Percentiles rank a stretch among this genome's conserved stretches.
Evolutionary conservation across 495 filamentous ascomycete species (phyloP).

Genomic region (Aspergillus bertholletiae): DNA sequence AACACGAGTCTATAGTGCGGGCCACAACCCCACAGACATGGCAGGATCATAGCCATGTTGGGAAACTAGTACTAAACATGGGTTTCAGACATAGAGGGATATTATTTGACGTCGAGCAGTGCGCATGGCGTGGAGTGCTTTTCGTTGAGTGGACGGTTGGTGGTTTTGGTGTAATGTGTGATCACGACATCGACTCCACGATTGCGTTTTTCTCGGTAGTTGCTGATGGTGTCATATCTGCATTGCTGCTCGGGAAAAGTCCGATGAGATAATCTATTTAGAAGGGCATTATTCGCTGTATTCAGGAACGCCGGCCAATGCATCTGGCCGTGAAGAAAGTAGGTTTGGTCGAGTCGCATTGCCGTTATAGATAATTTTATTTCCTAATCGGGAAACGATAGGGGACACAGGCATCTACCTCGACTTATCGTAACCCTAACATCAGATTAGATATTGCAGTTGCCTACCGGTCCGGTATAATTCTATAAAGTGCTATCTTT

Average conservation of each 20-base stretch:
- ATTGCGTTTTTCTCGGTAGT: neutral
- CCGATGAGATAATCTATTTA: neutral
- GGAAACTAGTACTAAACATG: neutral
- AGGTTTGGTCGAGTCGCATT: neutral
- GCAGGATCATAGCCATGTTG: neutral
- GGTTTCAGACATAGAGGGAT: neutral
- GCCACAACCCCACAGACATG: neutral
- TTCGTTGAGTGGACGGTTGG: neutral
- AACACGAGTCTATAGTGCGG: neutral
- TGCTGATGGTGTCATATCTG: neutral
- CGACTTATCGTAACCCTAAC: too few relatives aligned
- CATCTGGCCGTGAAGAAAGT: neutral
- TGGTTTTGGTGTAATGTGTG: neutral
- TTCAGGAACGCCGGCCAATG: neutral
- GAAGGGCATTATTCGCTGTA: neutral
- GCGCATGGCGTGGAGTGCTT: neutral
- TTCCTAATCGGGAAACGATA: too few relatives aligned
- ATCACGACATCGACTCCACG: neutral
- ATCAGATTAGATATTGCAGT: too few relatives aligned
- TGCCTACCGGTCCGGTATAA: too few relatives aligned
- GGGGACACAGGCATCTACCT: too few relatives aligned
- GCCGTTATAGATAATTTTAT: too few relatives aligned
- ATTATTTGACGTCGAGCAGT: neutral
- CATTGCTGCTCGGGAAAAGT: neutral
- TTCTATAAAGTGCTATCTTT: too few relatives aligned